A percentile compares a stretch with the other conserved stretches of the same genome.
Conservation (phyloP, 306 rosid genomes). For the Herpetospermum pedunculosum region DNA sequence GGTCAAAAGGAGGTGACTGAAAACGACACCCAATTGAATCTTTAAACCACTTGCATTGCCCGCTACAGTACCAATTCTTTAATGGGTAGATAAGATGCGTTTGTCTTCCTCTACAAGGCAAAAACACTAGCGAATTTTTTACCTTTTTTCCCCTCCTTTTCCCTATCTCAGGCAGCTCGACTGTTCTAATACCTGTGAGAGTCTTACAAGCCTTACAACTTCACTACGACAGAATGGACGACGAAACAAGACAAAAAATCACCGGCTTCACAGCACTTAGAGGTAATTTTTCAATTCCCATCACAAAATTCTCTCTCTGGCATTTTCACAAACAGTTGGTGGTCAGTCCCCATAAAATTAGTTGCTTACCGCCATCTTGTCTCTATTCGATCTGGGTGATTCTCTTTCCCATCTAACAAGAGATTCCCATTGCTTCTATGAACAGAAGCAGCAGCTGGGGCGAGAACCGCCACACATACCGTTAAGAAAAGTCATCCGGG, state of each 20-base stretch:
- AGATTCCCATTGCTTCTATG: neutral
- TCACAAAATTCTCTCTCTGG: neutral
- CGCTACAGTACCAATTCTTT: neutral
- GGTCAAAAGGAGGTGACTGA: neutral
- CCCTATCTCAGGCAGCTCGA: conserved; percentile 28
- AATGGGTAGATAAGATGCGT: neutral
- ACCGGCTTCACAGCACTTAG: conserved; percentile 21
- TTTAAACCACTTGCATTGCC: neutral
- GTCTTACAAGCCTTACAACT: conserved; percentile 78
- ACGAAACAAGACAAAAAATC: conserved; percentile 32
- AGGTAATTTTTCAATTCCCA: conserved; percentile 25
- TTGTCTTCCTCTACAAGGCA: neutral
- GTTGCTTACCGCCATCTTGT: neutral
- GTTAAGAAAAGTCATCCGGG: conserved; percentile 22
- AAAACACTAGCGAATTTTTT: neutral
- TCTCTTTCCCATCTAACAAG: neutral
- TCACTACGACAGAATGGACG: conserved; percentile 64
- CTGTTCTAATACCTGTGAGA: conserved; percentile 81
- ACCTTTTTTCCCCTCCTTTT: neutral
- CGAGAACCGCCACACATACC: conserved; percentile 26
- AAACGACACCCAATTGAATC: neutral
- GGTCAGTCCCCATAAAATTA: neutral
- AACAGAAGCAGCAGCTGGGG: conserved; percentile 25
- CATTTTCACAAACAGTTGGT: neutral
- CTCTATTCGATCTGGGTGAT: neutral